phyloP scores from a whole-genome alignment of 495 filamentous ascomycete genomes.

The Penicillium robsamsonii region DNA sequence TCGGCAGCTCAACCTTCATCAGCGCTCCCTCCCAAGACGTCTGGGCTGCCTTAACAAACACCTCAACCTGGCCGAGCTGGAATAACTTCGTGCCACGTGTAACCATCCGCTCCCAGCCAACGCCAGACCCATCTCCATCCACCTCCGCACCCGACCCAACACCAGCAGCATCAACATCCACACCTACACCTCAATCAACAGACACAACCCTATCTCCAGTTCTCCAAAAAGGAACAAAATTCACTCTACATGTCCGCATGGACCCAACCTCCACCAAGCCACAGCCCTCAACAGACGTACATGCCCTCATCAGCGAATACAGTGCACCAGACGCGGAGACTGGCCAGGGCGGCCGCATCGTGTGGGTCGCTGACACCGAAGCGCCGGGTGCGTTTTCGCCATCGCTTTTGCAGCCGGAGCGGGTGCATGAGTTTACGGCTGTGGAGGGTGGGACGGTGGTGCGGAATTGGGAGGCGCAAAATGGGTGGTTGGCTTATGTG shows the following conservation, averaged over 20 bases:
- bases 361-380: constrained; percentile 33
- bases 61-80: constrained; percentile 45
- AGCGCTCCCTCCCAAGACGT: constrained; percentile 32
- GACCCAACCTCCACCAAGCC: constrained; percentile 33
- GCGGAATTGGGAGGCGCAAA: constrained; percentile 45
- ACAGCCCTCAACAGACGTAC: constrained; percentile 26
- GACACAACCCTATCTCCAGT: constrained; percentile 17
- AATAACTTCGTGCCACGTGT: constrained; percentile 44
- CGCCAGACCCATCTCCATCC: not conserved
- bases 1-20: constrained; percentile 37
- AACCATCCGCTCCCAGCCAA: constrained; percentile 40
- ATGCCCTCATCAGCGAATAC: constrained; percentile 30
- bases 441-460: constrained; percentile 36
- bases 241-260: constrained; percentile 48
- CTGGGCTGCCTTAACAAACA: constrained; percentile 40
- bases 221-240: constrained; percentile 34
- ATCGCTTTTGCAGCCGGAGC: constrained; percentile 36
- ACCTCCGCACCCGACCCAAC: not conserved
- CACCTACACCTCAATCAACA: not conserved
- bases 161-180: not conserved
- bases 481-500: constrained; percentile 38
- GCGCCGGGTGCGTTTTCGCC: constrained; percentile 28
- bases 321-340: constrained; percentile 26
- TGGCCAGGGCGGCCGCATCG: constrained; percentile 30
- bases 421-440: constrained; percentile 42